Evolutionary conservation across 2,329 filamentous ascomycete species (phyloP), one percentile per base, ranked within the genome.

Genomic region (Immersiporthe knoxdaviesiana): DNA sequence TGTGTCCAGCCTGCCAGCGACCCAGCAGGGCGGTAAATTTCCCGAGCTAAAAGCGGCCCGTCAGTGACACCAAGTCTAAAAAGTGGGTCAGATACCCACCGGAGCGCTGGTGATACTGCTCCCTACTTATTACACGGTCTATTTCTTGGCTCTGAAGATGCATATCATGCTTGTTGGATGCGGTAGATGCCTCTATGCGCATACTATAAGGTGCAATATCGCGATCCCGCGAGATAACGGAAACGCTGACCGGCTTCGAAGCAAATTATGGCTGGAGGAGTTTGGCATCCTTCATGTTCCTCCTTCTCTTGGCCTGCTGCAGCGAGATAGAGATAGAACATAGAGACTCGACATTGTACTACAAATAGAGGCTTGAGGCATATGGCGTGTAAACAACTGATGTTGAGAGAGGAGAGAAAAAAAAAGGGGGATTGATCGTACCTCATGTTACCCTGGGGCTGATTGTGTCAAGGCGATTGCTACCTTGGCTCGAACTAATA

Each of bases 1-100:
- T 66, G 35, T 35, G 35, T 35, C 35, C 35, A 4, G 35, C 21
- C 54, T 47, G 39, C 18, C 52, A 3, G 24, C 27, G 56, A 50
- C 65, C 65, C 65, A 30, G 60, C 65, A 60, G 56, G 14, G 39
- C 30, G 65, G 65, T 60, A 61, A 37, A 18, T n/a, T 54, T 24
- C 27, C 8, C n/a, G 52, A 44, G 37, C 63, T 65, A 65, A 41
- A 56, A 14, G 65, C 65, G 65, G 65, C 65, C 65, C 65, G 65
- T 16, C 24, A 39, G 65, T 66, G 65, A 11, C 56, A 66, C 65
- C 18, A 61, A 65, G 37, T 41, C 56, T 66, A 66, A 60, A 66
- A 60, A 50, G 65, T 61, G 65, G 65, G 54, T 7, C 41, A 1
- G 2, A 27, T 8, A 16, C 27, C 11, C 14, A 12, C 44, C 21